Evolutionary conservation across 139 green algal species (phyloP).

Genomic region (Micractinium conductrix): DNA sequence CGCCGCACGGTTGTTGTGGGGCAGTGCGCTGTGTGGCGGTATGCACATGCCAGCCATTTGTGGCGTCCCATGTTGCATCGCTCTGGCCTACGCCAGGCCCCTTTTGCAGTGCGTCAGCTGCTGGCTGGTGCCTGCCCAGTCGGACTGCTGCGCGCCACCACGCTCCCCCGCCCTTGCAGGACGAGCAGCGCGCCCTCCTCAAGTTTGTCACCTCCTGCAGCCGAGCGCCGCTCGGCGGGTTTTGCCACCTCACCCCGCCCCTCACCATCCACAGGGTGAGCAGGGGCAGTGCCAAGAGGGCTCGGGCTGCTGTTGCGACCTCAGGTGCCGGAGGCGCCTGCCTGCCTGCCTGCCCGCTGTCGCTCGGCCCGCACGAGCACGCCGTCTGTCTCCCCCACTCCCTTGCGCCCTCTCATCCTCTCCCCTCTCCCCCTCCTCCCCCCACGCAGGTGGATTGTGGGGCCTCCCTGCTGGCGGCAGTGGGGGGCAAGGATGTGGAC

Average conservation of each 20-base stretch:
- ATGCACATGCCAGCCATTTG: too few species aligned
- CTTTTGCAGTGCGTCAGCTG: too few species aligned
- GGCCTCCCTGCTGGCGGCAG: conserved; percentile 57
- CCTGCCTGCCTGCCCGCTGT: too few species aligned
- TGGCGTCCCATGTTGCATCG: too few species aligned
- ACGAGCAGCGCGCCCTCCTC: conserved; percentile 70
- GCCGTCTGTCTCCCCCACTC: not conserved
- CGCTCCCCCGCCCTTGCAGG: too few species aligned
- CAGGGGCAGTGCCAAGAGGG: too few species aligned
- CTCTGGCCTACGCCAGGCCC: too few species aligned
- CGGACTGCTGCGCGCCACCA: too few species aligned
- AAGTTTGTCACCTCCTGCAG: conserved; percentile 90
- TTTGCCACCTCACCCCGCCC: conserved; percentile 84
- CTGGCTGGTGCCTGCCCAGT: too few species aligned
- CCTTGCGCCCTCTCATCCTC: not conserved
- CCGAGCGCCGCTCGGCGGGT: conserved; percentile 90
- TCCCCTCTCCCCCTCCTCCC: not conserved
- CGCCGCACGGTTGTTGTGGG: not conserved
- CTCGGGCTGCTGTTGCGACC: too few species aligned
- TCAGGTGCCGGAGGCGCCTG: not conserved
- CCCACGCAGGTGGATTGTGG: conserved; percentile 69
- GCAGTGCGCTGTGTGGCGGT: too few species aligned
- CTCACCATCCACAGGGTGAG: conserved; percentile 87
- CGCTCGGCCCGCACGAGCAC: not conserved
- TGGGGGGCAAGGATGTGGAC: conserved; percentile 79